phyloP scores from a whole-genome alignment of 768 basidiomycete genomes.

The Mycena sanguinolenta region DNA sequence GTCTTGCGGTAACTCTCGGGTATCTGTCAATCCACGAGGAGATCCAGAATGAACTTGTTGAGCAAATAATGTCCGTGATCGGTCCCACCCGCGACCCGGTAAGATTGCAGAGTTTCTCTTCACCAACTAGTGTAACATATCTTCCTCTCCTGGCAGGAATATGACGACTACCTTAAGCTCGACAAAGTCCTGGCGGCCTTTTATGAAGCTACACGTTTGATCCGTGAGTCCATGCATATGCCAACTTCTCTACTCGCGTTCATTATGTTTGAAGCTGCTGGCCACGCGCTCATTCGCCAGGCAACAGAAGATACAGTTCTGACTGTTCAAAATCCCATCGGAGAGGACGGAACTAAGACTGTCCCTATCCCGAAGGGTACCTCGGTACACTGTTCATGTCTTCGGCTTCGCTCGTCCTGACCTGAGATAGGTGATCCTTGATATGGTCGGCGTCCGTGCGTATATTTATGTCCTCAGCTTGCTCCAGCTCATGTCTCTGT shows the following conservation, averaged over 20 bases:
- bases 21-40: conserved; percentile 60
- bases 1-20: conserved; percentile 61
- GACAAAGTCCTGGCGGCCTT: conserved; percentile 46
- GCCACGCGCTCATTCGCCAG: conserved; percentile 42
- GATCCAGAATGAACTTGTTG: conserved; percentile 61
- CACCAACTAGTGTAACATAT: background rate
- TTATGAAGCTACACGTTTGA: conserved; percentile 47
- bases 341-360: conserved; percentile 40
- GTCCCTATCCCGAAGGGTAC: conserved; percentile 41
- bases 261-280: conserved; percentile 31
- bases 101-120: background rate
- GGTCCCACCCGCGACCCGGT: conserved; percentile 53
- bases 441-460: conserved; percentile 46
- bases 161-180: conserved; percentile 39
- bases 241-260: background rate
- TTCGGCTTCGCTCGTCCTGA: background rate
- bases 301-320: conserved; percentile 46
- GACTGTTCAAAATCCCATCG: conserved; percentile 41
- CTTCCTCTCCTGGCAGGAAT: too few species aligned
- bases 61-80: conserved; percentile 58
- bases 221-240: conserved; percentile 41
- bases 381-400: conserved; percentile 11
- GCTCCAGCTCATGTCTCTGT: background rate
- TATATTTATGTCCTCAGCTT: conserved; percentile 8
- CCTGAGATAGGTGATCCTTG: conserved; percentile 44